Evolutionary conservation across 495 filamentous ascomycete genomes (phyloP).

Genomic region (Hypoxylon intermedium): DNA sequence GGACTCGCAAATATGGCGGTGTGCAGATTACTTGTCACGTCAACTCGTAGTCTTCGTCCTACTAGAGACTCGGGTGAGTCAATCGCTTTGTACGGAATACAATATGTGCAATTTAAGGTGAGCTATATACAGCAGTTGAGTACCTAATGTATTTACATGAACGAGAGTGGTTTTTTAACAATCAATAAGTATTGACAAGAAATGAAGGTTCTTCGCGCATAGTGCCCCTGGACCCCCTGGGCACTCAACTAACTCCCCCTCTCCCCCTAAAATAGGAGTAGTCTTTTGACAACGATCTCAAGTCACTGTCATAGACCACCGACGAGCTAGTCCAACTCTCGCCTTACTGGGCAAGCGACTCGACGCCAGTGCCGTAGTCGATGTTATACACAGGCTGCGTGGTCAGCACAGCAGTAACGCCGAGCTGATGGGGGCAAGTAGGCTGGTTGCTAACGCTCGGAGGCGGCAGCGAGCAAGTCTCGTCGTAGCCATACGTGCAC

Average conservation of each 20-base stretch:
- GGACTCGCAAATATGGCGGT: background rate
- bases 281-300: background rate
- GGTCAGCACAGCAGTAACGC: slow-evolving; percentile 5
- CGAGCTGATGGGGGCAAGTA: slow-evolving; percentile 37
- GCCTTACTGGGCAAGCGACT: slow-evolving; percentile 20
- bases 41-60: background rate
- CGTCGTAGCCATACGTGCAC: slow-evolving; percentile 43
- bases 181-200: background rate
- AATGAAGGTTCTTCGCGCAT: slow-evolving; percentile 18
- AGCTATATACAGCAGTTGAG: slow-evolving; percentile 8
- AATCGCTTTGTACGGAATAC: no score
- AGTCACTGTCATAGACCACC: background rate
- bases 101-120: slow-evolving; percentile 1
- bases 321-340: background rate
- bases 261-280: slow-evolving; percentile 2
- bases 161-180: background rate
- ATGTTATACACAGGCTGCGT: slow-evolving; percentile 36
- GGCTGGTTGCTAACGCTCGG: slow-evolving; percentile 38
- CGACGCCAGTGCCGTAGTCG: slow-evolving; percentile 35
- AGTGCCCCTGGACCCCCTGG: no score
- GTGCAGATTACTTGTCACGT: slow-evolving; percentile 5
- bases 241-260: no score
- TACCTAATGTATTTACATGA: slow-evolving; percentile 27
- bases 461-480: slow-evolving; percentile 35
- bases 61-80: background rate